Conservation (phyloP, 1,284 basidiomycete species). For the Anthracocystis walkeri region DNA sequence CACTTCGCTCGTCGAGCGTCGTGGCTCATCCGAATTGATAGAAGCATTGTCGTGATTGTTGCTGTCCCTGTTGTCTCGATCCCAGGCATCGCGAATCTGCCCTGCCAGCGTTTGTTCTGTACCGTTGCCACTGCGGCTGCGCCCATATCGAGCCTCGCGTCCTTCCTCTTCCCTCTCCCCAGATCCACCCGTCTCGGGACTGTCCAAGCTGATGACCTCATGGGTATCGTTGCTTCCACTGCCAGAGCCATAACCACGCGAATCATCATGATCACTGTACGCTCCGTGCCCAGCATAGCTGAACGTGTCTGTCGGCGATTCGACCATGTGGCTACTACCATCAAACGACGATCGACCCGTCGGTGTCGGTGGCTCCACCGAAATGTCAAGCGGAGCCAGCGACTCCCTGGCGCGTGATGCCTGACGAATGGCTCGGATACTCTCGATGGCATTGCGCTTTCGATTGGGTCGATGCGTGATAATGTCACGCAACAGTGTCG, state of each 20-base stretch:
- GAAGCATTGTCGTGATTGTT: conserved; percentile 3
- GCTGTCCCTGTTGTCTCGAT: conserved; percentile 13
- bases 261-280: conserved; percentile 13
- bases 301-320: conserved; percentile 38
- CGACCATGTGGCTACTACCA: conserved; percentile 23
- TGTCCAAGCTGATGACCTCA: background rate
- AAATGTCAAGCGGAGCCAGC: conserved; percentile 27
- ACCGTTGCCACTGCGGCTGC: conserved; percentile 13
- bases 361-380: conserved; percentile 42
- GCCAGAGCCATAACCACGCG: conserved; percentile 4
- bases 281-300: conserved; percentile 18
- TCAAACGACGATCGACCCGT: conserved; percentile 10
- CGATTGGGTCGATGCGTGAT: conserved; percentile 52
- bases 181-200: background rate
- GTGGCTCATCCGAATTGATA: conserved; percentile 1
- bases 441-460: conserved; percentile 47
- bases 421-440: conserved; percentile 40
- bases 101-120: conserved; percentile 35
- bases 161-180: conserved; percentile 16
- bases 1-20: conserved; percentile 27
- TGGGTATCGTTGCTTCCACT: conserved; percentile 6
- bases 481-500: conserved; percentile 62
- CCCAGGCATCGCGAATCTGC: conserved; percentile 39
- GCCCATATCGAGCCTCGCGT: background rate
- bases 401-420: conserved; percentile 22